Evolutionary conservation across 768 basidiomycete species (phyloP).

Genomic region (Boletellus ananas): DNA sequence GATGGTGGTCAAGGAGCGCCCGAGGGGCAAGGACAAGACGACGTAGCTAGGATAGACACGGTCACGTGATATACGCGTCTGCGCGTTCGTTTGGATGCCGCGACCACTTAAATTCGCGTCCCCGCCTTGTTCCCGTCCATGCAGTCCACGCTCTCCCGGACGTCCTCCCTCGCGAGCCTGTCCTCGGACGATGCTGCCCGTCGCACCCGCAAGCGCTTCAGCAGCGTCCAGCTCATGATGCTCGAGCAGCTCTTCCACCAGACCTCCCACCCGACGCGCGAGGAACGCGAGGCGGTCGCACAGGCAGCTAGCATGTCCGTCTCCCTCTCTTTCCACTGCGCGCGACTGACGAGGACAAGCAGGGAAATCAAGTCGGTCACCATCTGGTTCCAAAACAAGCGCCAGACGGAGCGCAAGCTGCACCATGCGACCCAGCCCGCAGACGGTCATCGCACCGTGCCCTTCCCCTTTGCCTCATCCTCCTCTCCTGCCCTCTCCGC

Average conservation of each 20-base stretch:
- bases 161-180: slow-evolving; percentile 54
- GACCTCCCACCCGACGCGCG: slow-evolving; percentile 71
- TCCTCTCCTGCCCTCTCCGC: slow-evolving; percentile 9
- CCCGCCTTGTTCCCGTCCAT: slow-evolving; percentile 6
- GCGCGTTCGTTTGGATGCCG: background rate
- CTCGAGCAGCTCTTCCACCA: slow-evolving; percentile 72
- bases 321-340: background rate
- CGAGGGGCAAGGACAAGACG: slow-evolving; percentile 60
- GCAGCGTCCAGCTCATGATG: slow-evolving; percentile 62
- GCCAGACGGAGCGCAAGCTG: slow-evolving; percentile 50
- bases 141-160: slow-evolving; percentile 43
- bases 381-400: slow-evolving; percentile 36
- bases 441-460: slow-evolving; percentile 14
- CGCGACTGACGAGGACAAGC: slow-evolving; percentile 10
- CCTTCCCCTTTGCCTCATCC: slow-evolving; percentile 18
- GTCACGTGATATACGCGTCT: slow-evolving; percentile 30
- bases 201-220: slow-evolving; percentile 70
- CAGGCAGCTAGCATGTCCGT: slow-evolving; percentile 60
- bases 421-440: slow-evolving; percentile 31
- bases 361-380: slow-evolving; percentile 37
- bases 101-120: no score
- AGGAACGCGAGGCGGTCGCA: slow-evolving; percentile 64
- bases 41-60: slow-evolving; percentile 1
- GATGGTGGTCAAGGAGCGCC: slow-evolving; percentile 83
- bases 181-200: slow-evolving; percentile 50